Conservation (phyloP, 495 filamentous ascomycete genomes). For the Aspergillus sparsus region DNA sequence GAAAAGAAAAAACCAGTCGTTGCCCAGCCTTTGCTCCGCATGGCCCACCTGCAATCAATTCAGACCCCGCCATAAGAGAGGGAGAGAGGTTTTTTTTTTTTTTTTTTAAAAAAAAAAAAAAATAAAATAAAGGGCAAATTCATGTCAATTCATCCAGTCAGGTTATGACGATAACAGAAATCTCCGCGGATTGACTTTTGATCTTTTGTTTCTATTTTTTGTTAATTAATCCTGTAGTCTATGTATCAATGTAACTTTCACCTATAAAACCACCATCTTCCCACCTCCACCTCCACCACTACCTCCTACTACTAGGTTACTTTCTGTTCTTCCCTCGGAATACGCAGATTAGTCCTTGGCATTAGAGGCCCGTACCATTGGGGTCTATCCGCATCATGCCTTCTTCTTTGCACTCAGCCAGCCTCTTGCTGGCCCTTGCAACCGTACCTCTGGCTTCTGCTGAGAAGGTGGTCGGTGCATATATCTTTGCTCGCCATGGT, state of each 20-base stretch:
- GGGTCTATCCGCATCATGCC: conserved; percentile 28
- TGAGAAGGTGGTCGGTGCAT: conserved; percentile 62
- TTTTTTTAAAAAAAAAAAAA: neutral
- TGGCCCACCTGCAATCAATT: no score
- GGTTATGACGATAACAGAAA: neutral
- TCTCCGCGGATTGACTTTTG: neutral
- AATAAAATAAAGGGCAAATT: neutral
- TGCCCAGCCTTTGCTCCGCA: no score
- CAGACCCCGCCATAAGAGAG: neutral
- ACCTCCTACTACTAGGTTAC: no score
- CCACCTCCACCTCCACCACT: no score
- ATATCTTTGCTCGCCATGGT: conserved; percentile 66
- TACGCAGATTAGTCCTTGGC: neutral
- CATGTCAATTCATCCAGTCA: neutral
- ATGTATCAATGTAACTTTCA: neutral
- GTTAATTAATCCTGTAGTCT: neutral
- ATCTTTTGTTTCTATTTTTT: neutral
- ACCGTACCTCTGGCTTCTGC: conserved; percentile 46
- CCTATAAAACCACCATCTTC: neutral
- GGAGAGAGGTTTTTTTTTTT: no score
- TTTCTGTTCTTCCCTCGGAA: neutral
- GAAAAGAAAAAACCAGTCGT: no score
- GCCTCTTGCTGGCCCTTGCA: conserved; percentile 34
- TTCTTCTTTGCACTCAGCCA: conserved; percentile 30
- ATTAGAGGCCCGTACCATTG: neutral